A percentile compares a stretch with the other conserved stretches of the same genome.
Conservation (phyloP, 352 stramenopile genomes). For the Lagenidium giganteum region DNA sequence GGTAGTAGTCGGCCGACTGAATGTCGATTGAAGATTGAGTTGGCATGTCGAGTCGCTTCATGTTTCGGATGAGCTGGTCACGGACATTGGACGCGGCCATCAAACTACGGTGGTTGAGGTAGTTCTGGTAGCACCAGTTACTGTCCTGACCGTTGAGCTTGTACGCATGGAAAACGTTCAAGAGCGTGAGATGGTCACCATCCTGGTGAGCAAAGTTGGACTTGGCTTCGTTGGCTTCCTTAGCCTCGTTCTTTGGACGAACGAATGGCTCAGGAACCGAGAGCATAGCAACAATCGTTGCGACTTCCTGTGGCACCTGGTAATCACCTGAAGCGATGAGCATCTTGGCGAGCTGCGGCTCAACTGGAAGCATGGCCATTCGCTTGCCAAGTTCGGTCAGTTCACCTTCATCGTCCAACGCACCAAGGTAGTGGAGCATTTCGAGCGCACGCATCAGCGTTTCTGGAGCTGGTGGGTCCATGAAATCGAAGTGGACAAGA, state of each 20-base stretch:
- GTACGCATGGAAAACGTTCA: conserved; percentile 99
- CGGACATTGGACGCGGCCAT: conserved; percentile 93
- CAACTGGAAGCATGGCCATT: conserved; percentile 96
- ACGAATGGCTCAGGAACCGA: conserved; percentile 93
- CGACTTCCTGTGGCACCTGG: conserved; percentile 95
- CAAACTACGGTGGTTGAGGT: conserved; percentile 95
- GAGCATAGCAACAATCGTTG: conserved; percentile 97
- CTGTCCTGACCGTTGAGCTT: conserved; percentile 87
- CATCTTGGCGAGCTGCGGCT: conserved; percentile 98
- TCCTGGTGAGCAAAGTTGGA: conserved; percentile 93
- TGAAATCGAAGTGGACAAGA: conserved; percentile 99
- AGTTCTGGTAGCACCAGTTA: conserved; percentile 98
- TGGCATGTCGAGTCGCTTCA: conserved; percentile 89
- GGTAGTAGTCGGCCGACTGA: conserved; percentile 84
- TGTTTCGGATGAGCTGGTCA: conserved; percentile 96
- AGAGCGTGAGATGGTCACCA: conserved; percentile 96
- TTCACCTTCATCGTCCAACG: conserved; percentile 96
- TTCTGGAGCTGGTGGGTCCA: conserved; percentile 98
- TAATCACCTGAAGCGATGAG: conserved; percentile 95
- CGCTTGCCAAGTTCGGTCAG: conserved; percentile 90
- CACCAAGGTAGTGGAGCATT: conserved; percentile 97
- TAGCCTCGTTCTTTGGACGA: conserved; percentile 94
- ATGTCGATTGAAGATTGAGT: conserved; percentile 77
- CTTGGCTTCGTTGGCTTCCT: conserved; percentile 96
- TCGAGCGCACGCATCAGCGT: conserved; percentile 98